phyloP scores from a whole-genome alignment of 495 filamentous ascomycete genomes.

The Penicillium diatomitis region DNA sequence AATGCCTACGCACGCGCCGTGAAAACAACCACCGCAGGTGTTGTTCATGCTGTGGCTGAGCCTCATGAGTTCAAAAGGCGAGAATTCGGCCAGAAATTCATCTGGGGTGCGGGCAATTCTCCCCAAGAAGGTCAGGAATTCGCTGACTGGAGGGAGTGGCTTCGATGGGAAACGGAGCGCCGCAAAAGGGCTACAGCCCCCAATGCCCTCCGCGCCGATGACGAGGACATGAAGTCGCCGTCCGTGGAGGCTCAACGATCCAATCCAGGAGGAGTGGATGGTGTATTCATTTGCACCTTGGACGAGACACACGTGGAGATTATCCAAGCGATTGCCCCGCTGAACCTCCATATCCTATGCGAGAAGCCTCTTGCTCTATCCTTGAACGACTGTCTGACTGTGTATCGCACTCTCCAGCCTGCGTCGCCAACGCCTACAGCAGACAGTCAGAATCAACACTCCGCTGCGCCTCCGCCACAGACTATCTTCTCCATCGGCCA shows the following conservation, averaged over 20 bases:
- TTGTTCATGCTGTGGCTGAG: constrained; percentile 71
- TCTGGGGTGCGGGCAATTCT: constrained; percentile 46
- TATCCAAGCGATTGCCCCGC: constrained; percentile 55
- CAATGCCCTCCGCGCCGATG: not conserved
- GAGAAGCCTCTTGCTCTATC: constrained; percentile 88
- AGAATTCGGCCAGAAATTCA: constrained; percentile 55
- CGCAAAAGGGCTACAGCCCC: constrained; percentile 20
- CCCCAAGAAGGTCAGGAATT: constrained; percentile 55
- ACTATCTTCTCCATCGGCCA: constrained; percentile 70
- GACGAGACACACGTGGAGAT: constrained; percentile 82
- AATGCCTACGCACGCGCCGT: constrained; percentile 65
- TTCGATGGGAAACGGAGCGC: constrained; percentile 52
- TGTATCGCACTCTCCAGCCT: constrained; percentile 49
- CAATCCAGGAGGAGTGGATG: constrained; percentile 48
- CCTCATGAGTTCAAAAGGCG: constrained; percentile 68
- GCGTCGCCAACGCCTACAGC: no score
- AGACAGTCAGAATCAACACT: not conserved
- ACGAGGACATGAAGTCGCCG: no score
- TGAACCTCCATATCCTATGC: constrained; percentile 77
- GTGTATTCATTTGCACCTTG: constrained; percentile 76
- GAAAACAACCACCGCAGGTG: constrained; percentile 46
- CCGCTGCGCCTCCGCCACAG: constrained; percentile 2
- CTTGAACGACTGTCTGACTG: constrained; percentile 62
- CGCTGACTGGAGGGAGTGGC: constrained; percentile 61
- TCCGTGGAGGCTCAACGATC: not conserved